Evolutionary conservation across 2,329 filamentous ascomycete species (phyloP).

Genomic region (Bipolaris zeicola): DNA sequence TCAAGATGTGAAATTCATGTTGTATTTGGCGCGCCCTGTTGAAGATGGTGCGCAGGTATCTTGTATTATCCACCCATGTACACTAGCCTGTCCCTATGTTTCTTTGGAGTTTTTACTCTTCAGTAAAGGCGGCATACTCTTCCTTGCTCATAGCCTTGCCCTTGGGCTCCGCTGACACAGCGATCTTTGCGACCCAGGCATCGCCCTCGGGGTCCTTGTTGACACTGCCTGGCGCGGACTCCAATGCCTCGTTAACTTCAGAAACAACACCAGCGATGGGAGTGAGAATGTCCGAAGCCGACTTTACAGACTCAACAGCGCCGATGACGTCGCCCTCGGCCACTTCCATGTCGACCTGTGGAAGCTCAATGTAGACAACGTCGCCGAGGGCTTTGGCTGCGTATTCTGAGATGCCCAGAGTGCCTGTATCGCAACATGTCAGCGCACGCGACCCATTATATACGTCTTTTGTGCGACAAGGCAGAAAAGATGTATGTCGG

Average conservation of each 20-base stretch:
- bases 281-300: slow-evolving; percentile 94
- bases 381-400: slow-evolving; percentile 92
- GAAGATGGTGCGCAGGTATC: slow-evolving; percentile 13
- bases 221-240: slow-evolving; percentile 84
- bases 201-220: slow-evolving; percentile 89
- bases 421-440: slow-evolving; percentile 52
- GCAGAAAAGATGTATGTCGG: neutral
- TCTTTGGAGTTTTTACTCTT: slow-evolving; percentile 45
- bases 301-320: slow-evolving; percentile 97
- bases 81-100: neutral
- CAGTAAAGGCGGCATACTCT: slow-evolving; percentile 78
- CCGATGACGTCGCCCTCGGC: slow-evolving; percentile 82
- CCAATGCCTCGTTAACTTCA: slow-evolving; percentile 73
- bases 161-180: slow-evolving; percentile 70
- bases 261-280: slow-evolving; percentile 79
- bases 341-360: slow-evolving; percentile 71
- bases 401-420: slow-evolving; percentile 85
- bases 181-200: slow-evolving; percentile 91
- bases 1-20: neutral
- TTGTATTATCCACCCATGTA: neutral
- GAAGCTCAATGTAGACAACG: slow-evolving; percentile 96
- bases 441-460: neutral
- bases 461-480: neutral
- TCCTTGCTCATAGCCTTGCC: slow-evolving; percentile 72
- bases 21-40: slow-evolving; percentile 9